Evolutionary conservation across 108 stramenopile genomes (phyloP).

Genomic region (Epipyxis sp.): DNA sequence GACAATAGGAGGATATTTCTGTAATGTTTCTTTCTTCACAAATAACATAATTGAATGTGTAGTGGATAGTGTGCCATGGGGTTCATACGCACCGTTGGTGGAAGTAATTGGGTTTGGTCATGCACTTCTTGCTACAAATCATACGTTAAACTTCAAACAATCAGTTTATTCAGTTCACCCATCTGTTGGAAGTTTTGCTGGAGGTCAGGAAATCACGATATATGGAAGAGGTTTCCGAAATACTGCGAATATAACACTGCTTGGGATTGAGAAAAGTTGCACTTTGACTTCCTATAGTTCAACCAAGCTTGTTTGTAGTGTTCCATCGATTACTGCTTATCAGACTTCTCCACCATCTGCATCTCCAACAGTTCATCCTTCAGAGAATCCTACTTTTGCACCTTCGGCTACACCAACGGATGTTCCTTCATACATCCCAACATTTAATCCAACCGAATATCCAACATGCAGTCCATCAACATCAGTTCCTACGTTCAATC

Average conservation of each 20-base stretch:
- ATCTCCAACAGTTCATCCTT: neutral
- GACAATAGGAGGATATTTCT: neutral
- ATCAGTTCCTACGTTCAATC: neutral
- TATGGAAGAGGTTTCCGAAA: neutral
- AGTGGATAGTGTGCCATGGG: slow-evolving; percentile 3
- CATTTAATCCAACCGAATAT: neutral
- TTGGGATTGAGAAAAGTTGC: neutral
- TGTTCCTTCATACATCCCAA: neutral
- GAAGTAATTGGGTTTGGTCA: neutral
- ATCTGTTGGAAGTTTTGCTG: neutral
- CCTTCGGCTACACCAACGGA: neutral
- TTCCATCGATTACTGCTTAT: neutral
- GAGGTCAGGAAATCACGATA: slow-evolving; percentile 3
- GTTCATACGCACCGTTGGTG: neutral
- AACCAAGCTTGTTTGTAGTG: neutral
- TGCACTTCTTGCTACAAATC: neutral
- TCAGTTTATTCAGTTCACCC: neutral
- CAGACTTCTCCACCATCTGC: neutral
- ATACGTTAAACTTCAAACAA: neutral
- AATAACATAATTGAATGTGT: neutral
- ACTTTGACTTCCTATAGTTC: neutral
- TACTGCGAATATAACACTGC: neutral
- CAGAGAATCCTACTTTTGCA: neutral
- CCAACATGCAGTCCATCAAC: neutral
- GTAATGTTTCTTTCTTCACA: neutral